A percentile compares a stretch with the other conserved stretches of the same genome.
phyloP scores from a whole-genome alignment of 164 flowering plant species.

The Macadamia tetraphylla region DNA sequence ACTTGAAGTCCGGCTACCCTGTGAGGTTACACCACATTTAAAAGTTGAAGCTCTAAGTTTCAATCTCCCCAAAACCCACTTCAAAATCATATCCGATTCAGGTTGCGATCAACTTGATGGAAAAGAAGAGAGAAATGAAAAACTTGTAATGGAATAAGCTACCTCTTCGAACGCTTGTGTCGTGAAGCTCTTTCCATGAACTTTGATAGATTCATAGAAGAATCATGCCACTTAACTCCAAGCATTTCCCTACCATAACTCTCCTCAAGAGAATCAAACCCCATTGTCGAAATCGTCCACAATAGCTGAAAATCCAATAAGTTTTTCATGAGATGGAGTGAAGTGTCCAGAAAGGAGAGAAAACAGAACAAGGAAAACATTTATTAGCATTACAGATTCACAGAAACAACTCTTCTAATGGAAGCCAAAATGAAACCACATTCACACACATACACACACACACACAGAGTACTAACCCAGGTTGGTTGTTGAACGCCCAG shows the following conservation, averaged over 20 bases:
- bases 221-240: constrained; percentile 25
- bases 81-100: neutral
- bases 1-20: no score
- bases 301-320: constrained; percentile 28
- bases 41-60: neutral
- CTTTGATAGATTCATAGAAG: constrained; percentile 26
- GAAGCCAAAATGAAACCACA: neutral
- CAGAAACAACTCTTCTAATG: no score
- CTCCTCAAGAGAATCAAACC: constrained; percentile 1
- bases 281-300: constrained; percentile 21
- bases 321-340: constrained; percentile 5
- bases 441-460: neutral
- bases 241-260: constrained; percentile 21
- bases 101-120: neutral
- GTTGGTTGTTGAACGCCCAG: constrained; percentile 24
- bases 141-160: constrained; percentile 5
- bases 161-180: constrained; percentile 50
- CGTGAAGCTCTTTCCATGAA: constrained; percentile 31
- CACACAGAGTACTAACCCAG: constrained; percentile 14
- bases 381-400: neutral
- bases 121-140: neutral
- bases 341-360: constrained; percentile 4
- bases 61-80: neutral
- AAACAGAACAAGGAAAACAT: constrained; percentile 11
- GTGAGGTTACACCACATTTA: no score